Base-by-base conservation (phyloP, 2,329 filamentous ascomycete genomes). In the Thelonectria discophora region DNA sequence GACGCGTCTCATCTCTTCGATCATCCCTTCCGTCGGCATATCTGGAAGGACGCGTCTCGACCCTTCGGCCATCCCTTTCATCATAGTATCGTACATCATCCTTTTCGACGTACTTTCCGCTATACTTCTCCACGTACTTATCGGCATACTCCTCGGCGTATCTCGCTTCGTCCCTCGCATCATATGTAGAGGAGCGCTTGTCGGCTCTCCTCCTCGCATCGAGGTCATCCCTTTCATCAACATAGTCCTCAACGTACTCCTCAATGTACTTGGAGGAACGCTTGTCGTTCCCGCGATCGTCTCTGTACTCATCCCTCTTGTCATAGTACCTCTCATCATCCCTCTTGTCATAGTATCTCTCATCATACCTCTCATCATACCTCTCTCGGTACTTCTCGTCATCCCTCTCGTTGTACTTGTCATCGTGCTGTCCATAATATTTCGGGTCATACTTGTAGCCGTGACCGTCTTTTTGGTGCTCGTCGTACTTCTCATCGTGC, bases 181-280 rank as follows among this genome's bases (percentile, higher is more conserved):
- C 27, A 30, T 30, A 30, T 10, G 8, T 8, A 10, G 27, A 30
- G 27, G 27, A 30, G 9, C 27, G 27, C 27, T 30, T 30, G 27
- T 30, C 27, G 27, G 27, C 27, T 10, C 27, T 30, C 27, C 27
- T 30, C 9, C 27, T 30, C 27, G 27, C 27, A 30, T 30, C 27
- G 9, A 30, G 27, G 2, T 30, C 27, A 30, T 30, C 27, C 27
- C 27, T 30, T 7, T 30, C 27, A 9, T 30, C 27, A 8, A 30
- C 27, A 30, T 30, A 30, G 27, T 30, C 27, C 27, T 30, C 27
- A 10, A 30, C 27, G 27, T 30, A 30, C 27, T 62, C 55, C 13
- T 69, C 66, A 5, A 46, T 61, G 39, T 70, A 70, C 20, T 53
- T 47, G 27, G 63, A 47, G 13, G 53, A 45, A 20, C 48, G 46